phyloP scores from a whole-genome alignment of 139 green algal genomes.

The Tetradesmus obliquus region DNA sequence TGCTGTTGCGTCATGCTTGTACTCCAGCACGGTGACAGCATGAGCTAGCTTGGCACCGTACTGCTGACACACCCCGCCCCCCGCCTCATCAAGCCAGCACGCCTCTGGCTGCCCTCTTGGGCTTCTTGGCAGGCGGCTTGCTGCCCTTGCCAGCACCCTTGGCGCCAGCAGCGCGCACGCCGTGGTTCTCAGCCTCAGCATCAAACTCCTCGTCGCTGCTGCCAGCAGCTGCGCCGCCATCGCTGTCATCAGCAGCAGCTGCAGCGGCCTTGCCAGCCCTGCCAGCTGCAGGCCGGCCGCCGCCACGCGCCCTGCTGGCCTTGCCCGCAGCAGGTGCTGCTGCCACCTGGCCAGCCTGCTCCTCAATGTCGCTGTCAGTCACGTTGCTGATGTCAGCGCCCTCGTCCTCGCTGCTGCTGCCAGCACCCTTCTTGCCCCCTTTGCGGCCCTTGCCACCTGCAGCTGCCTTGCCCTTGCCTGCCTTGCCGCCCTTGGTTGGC shows the following conservation, averaged over 20 bases:
- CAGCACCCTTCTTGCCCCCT: not conserved
- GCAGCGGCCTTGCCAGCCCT: conserved; percentile 1
- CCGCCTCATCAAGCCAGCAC: not conserved
- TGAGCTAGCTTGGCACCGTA: not conserved
- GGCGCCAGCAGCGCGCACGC: not conserved
- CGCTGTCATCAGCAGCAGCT: not conserved
- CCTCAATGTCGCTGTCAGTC: conserved; percentile 3
- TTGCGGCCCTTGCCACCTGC: not conserved
- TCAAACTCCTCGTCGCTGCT: conserved; percentile 33
- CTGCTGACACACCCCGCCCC: not conserved
- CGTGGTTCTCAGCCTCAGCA: conserved; percentile 33
- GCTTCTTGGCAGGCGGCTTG: not conserved
- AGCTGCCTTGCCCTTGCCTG: not conserved
- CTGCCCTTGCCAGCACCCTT: not conserved
- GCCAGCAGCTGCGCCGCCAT: not conserved
- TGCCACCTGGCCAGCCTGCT: not conserved
- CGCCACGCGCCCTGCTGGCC: not conserved
- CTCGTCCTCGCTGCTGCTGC: conserved; percentile 17
- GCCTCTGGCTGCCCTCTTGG: not conserved
- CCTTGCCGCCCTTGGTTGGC: not conserved
- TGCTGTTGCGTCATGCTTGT: not conserved
- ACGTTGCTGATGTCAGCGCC: not conserved
- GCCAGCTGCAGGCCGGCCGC: not conserved
- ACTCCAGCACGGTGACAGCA: not conserved
- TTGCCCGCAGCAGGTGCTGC: not conserved